Evolutionary conservation across 495 filamentous ascomycete genomes (phyloP).

Genomic region (Tuber calosporum): DNA sequence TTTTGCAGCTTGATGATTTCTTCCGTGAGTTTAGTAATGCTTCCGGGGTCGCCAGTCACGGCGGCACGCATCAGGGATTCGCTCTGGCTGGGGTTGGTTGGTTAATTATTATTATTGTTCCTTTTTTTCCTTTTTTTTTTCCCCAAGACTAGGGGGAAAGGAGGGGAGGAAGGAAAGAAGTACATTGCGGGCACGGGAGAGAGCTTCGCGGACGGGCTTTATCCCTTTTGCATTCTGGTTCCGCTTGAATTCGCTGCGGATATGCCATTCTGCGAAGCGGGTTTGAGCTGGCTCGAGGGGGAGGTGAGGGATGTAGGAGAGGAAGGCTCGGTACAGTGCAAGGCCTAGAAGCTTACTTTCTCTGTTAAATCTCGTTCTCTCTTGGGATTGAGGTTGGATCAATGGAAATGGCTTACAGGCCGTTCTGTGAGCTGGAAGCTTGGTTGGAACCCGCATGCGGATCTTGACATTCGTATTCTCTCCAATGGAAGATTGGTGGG

Average conservation of each 20-base stretch:
- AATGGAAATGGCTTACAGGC: constrained; percentile 29
- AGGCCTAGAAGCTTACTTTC: constrained; percentile 27
- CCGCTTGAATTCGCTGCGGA: constrained; percentile 29
- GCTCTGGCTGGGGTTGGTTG: constrained; percentile 10
- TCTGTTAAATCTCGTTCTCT: neutral
- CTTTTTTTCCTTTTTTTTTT: neutral
- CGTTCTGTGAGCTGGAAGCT: constrained; percentile 29
- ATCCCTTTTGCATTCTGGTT: constrained; percentile 19
- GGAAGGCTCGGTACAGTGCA: constrained; percentile 37
- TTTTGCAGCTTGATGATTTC: constrained; percentile 15
- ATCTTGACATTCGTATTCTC: neutral
- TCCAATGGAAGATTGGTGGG: neutral
- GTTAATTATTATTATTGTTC: no score
- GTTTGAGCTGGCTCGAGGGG: constrained; percentile 28
- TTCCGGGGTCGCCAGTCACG: constrained; percentile 19
- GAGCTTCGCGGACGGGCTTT: constrained; percentile 11
- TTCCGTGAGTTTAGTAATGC: constrained; percentile 11
- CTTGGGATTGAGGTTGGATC: neutral
- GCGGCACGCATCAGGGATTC: constrained; percentile 29
- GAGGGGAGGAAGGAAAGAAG: neutral
- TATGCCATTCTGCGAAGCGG: constrained; percentile 8
- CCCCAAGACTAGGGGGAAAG: neutral
- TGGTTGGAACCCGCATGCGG: constrained; percentile 13
- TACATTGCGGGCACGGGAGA: constrained; percentile 29
- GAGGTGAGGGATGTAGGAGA: constrained; percentile 30